These are phyloP conservation scores for Phaeosphaeriaceae sp. DNA, from an alignment of 2,329 filamentous ascomycete species.

Conservation along the genomic window DNA sequence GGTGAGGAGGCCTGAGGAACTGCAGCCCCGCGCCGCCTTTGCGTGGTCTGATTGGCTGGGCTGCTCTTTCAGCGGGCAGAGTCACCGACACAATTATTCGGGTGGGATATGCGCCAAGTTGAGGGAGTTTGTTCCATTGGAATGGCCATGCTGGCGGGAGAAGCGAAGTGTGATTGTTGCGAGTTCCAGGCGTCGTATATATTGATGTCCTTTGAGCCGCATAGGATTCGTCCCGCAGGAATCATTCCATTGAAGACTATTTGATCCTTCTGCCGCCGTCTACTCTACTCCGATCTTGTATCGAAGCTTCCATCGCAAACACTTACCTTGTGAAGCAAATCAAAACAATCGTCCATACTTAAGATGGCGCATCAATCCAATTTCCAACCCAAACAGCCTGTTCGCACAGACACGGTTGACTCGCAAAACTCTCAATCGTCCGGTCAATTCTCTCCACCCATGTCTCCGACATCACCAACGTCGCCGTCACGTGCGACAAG, in stretches of 20 bases:
- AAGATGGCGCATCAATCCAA: conserved; percentile 31
- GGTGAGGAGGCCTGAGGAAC: conserved; percentile 37
- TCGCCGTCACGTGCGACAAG: conserved; percentile 20
- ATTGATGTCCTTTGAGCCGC: conserved; percentile 32
- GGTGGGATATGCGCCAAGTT: conserved; percentile 35
- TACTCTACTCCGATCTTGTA: conserved; percentile 1
- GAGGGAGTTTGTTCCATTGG: conserved; percentile 11
- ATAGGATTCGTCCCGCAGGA: conserved; percentile 25
- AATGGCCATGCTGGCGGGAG: conserved; percentile 7
- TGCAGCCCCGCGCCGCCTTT: conserved; percentile 14
- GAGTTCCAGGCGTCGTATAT: conserved; percentile 18
- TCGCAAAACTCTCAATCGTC: conserved; percentile 37
- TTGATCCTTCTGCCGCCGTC: conserved; percentile 13
- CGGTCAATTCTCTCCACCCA: conserved; percentile 20
- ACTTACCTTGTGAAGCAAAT: conserved; percentile 2
- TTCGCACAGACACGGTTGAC: conserved; percentile 37
- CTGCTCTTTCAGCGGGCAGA: conserved; percentile 3
- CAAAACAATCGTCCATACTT: background rate
- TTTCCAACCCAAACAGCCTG: conserved; percentile 39
- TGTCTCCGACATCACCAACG: conserved; percentile 29
- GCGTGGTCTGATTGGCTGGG: conserved; percentile 25
- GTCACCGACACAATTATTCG: conserved; percentile 32
- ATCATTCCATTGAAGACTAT: conserved; percentile 13
- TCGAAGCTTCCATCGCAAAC: conserved; percentile 3
- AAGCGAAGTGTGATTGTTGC: conserved; percentile 2